Conservation (phyloP, 2,329 filamentous ascomycete species). For the Trichoderma koningii region DNA sequence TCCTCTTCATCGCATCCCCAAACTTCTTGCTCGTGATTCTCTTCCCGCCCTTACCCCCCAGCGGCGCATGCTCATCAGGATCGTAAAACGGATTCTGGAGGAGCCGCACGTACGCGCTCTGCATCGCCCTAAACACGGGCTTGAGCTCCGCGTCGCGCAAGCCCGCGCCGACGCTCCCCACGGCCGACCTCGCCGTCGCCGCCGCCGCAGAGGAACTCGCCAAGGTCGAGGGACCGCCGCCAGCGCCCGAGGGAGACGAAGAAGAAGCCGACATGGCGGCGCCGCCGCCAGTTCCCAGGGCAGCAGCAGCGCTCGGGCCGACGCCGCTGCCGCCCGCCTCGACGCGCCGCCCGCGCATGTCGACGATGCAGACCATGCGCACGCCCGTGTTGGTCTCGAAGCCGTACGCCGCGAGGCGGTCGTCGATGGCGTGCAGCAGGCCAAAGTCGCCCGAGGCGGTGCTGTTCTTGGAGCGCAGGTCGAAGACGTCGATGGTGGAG, state of each 20-base stretch:
- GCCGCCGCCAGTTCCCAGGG: background rate
- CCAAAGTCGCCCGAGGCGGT: slow-evolving; percentile 80
- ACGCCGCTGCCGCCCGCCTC: slow-evolving; percentile 13
- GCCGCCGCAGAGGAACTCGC: background rate
- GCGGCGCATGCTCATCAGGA: slow-evolving; percentile 77
- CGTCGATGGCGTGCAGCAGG: slow-evolving; percentile 88
- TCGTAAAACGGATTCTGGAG: slow-evolving; percentile 94
- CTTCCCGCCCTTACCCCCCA: slow-evolving; percentile 55
- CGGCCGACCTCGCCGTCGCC: slow-evolving; percentile 35
- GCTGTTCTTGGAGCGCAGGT: slow-evolving; percentile 75
- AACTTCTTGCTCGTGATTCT: slow-evolving; percentile 84
- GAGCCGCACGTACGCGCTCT: slow-evolving; percentile 85
- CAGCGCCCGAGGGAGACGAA: background rate
- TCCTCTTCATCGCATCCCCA: slow-evolving; percentile 76
- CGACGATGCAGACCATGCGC: slow-evolving; percentile 85
- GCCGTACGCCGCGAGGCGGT: slow-evolving; percentile 89
- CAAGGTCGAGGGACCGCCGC: slow-evolving; percentile 29
- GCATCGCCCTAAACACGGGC: slow-evolving; percentile 86
- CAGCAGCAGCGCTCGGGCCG: slow-evolving; percentile 8
- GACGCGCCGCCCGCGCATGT: slow-evolving; percentile 62
- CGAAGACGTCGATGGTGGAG: slow-evolving; percentile 90
- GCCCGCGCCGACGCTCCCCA: slow-evolving; percentile 57
- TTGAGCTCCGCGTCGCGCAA: slow-evolving; percentile 86
- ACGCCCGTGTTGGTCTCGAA: slow-evolving; percentile 96
- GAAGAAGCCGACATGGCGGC: slow-evolving; percentile 34